Conservation (phyloP, 2,329 filamentous ascomycete species). For the Lachnellula hyalina region DNA sequence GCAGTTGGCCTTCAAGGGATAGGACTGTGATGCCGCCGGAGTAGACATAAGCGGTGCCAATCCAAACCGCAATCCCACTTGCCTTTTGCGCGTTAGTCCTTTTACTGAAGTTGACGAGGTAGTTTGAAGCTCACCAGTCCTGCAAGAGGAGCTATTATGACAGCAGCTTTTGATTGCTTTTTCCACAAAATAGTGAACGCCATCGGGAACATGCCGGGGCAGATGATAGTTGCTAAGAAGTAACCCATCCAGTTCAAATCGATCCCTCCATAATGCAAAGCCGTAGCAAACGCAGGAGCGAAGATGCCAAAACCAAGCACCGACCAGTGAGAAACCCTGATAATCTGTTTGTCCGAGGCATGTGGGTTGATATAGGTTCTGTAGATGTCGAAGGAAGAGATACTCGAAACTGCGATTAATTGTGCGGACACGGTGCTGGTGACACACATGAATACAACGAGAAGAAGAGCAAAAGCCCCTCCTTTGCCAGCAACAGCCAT, state of each 20-base stretch:
- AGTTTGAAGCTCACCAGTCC: neutral
- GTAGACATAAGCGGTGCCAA: slow-evolving; percentile 41
- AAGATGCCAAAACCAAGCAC: slow-evolving; percentile 49
- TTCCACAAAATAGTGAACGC: slow-evolving; percentile 49
- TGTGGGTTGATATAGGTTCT: slow-evolving; percentile 74
- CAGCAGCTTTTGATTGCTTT: slow-evolving; percentile 31
- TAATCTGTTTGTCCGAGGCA: slow-evolving; percentile 50
- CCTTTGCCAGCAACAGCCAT: slow-evolving; percentile 65
- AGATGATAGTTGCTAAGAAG: slow-evolving; percentile 43
- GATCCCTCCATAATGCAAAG: slow-evolving; percentile 48
- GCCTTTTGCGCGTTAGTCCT: slow-evolving; percentile 12
- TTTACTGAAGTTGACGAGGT: too few species aligned
- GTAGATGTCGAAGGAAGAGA: slow-evolving; percentile 81
- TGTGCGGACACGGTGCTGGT: slow-evolving; percentile 76
- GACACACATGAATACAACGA: slow-evolving; percentile 74
- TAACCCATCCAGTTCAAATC: slow-evolving; percentile 51
- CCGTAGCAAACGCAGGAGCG: slow-evolving; percentile 46
- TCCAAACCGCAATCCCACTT: slow-evolving; percentile 47
- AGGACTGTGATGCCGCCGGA: slow-evolving; percentile 43
- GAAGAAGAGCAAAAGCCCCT: slow-evolving; percentile 58
- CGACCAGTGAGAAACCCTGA: slow-evolving; percentile 47
- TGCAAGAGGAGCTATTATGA: neutral
- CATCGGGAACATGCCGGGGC: slow-evolving; percentile 46
- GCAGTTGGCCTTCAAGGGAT: slow-evolving; percentile 43
- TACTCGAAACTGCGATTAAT: slow-evolving; percentile 77